Conservation (phyloP, 2,329 filamentous ascomycete genomes). For the Nectriaceae sp. region DNA sequence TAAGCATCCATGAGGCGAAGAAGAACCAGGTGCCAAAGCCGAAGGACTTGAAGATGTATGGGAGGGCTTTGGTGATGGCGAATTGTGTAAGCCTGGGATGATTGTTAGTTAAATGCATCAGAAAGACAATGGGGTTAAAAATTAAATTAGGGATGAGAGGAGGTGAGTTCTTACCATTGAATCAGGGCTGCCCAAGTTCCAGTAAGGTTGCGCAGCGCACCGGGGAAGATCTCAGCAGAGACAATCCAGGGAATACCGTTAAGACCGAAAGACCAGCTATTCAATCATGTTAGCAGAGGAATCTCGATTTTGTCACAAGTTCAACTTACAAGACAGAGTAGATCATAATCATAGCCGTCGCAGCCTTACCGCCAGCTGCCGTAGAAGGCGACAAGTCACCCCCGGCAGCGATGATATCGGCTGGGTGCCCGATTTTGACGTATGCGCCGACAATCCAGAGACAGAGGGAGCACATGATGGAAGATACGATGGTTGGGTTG, state of each 20-base stretch:
- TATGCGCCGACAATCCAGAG: conserved; percentile 56
- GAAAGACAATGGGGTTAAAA: neutral
- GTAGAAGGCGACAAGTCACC: conserved; percentile 43
- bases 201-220: conserved; percentile 43
- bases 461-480: conserved; percentile 47
- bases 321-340: conserved; percentile 52
- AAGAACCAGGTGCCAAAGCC: conserved; percentile 58
- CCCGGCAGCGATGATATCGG: conserved; percentile 45
- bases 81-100: conserved; percentile 40
- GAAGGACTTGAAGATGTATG: conserved; percentile 46
- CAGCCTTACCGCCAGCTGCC: conserved; percentile 49
- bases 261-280: conserved; percentile 45
- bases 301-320: too few species aligned
- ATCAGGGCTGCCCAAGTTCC: conserved; percentile 42
- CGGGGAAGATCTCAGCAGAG: conserved; percentile 47
- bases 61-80: conserved; percentile 44
- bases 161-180: conserved; percentile 36
- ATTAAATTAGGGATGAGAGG: too few species aligned
- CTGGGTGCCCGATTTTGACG: conserved; percentile 52
- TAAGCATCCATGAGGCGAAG: conserved; percentile 54
- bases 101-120: neutral
- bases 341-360: conserved; percentile 56
- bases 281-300: neutral
- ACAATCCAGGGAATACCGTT: conserved; percentile 50
- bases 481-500: conserved; percentile 48